Conservation (phyloP, 2,329 filamentous ascomycete genomes). For the Claviceps fusiformis region DNA sequence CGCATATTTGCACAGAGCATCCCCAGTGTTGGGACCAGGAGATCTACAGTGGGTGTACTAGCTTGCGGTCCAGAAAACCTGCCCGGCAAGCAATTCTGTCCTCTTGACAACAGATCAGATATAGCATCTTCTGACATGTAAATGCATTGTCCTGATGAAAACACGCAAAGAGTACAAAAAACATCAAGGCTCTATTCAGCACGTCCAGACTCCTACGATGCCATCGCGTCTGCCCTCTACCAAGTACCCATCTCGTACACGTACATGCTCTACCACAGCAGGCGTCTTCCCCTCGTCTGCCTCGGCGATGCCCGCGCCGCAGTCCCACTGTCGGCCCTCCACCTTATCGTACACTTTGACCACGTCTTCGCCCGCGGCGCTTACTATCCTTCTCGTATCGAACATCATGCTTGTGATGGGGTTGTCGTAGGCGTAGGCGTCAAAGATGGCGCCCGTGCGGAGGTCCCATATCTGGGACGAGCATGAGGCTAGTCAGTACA, state of each 20-base stretch:
- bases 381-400: conserved; percentile 75
- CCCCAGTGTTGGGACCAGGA: no score
- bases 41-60: no score
- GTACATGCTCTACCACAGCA: conserved; percentile 67
- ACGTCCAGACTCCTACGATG: conserved; percentile 81
- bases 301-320: conserved; percentile 65
- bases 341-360: conserved; percentile 98
- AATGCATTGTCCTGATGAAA: no score
- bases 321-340: conserved; percentile 92
- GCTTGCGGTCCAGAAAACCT: no score
- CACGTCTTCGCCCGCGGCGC: conserved; percentile 80
- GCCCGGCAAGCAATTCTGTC: no score
- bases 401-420: conserved; percentile 96
- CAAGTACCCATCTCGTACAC: conserved; percentile 87
- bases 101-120: no score
- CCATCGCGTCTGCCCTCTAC: conserved; percentile 83
- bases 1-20: no score
- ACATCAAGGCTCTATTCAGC: conserved; percentile 22
- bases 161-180: no score
- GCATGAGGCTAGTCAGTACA: background rate
- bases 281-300: conserved; percentile 51
- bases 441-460: conserved; percentile 84
- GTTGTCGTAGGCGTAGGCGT: conserved; percentile 90
- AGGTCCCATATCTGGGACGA: conserved; percentile 87
- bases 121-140: no score